Conservation (phyloP, 176 grass and related monocot species). For the Hsuehochloa calcarea region DNA sequence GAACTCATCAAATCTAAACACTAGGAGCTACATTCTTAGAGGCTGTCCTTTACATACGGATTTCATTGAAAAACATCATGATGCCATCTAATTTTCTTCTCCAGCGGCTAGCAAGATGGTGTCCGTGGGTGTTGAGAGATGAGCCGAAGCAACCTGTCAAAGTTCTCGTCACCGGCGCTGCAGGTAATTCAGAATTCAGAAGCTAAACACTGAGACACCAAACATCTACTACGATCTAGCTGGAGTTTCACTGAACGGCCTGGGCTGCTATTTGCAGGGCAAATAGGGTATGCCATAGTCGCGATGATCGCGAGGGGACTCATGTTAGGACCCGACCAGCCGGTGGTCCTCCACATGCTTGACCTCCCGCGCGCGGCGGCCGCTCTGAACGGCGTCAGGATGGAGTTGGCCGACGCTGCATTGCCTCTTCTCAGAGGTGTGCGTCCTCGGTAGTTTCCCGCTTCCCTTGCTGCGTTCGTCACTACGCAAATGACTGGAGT, state of each 20-base stretch:
- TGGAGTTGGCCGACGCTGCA: conserved; percentile 73
- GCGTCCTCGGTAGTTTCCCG: neutral
- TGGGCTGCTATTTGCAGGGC: conserved; percentile 36
- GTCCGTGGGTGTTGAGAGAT: conserved; percentile 25
- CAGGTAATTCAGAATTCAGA: conserved; percentile 31
- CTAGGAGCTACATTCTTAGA: neutral
- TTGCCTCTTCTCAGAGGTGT: conserved; percentile 70
- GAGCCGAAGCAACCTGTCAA: conserved; percentile 51
- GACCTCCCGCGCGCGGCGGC: conserved; percentile 36
- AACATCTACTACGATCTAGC: neutral
- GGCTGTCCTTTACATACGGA: neutral
- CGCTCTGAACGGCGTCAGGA: conserved; percentile 55
- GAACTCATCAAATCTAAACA: neutral
- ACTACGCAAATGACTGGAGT: too few species aligned
- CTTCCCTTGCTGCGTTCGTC: neutral
- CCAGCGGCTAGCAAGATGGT: conserved; percentile 40
- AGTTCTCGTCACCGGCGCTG: conserved; percentile 69
- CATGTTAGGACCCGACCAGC: conserved; percentile 70
- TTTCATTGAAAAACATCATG: neutral
- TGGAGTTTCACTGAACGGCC: neutral
- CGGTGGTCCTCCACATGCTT: conserved; percentile 76
- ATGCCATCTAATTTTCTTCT: conserved; percentile 39
- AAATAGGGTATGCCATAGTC: conserved; percentile 73
- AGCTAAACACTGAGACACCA: neutral
- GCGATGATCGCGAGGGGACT: conserved; percentile 73